These are phyloP conservation scores for Stephania yunnanensis DNA, from an alignment of 164 flowering plant genomes.

Conservation along the genomic window DNA sequence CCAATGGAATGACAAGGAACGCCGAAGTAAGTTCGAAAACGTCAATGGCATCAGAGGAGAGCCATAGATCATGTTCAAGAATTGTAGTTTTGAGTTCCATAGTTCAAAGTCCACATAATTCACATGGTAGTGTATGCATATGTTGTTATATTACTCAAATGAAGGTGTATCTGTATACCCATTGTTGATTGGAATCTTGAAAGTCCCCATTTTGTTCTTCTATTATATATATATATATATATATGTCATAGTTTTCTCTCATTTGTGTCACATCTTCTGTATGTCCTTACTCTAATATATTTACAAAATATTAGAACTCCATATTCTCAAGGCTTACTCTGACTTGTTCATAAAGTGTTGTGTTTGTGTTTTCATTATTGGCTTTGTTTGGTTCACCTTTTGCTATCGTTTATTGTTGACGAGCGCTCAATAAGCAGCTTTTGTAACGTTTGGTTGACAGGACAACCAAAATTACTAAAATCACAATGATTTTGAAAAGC, in stretches of 20 bases:
- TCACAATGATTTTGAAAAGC: no score
- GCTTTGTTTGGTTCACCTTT: no score
- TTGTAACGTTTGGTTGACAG: no score
- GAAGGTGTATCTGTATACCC: background rate
- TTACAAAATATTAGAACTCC: no score
- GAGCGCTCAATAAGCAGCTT: no score
- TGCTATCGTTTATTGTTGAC: no score
- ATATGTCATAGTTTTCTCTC: background rate
- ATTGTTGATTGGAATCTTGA: background rate
- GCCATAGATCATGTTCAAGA: background rate
- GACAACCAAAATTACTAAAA: no score
- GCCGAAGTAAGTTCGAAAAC: background rate
- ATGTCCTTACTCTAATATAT: background rate
- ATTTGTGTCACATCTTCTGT: background rate
- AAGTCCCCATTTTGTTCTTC: background rate
- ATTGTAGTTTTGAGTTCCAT: background rate
- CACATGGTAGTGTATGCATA: background rate
- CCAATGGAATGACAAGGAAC: background rate
- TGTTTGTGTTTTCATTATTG: no score
- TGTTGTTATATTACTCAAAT: background rate
- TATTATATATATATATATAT: no score
- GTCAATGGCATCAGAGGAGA: background rate
- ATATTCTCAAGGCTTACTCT: background rate
- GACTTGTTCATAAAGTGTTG: no score
- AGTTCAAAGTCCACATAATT: background rate